These are phyloP conservation scores for Pisolithus sp. DNA, from an alignment of 768 basidiomycete species.

Conservation along the genomic window DNA sequence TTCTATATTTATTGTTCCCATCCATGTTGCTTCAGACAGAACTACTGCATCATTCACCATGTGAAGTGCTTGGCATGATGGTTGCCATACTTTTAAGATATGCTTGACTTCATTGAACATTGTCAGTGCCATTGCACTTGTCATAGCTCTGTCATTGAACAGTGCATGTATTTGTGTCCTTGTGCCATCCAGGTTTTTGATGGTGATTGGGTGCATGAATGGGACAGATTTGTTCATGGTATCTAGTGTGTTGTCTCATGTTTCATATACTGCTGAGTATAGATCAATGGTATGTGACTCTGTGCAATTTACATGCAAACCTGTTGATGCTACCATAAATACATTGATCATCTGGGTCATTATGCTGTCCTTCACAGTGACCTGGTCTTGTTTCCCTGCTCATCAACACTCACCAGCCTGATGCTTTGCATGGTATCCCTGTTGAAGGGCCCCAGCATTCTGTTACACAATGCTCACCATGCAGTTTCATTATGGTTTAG, in stretches of 20 bases:
- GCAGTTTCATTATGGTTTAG: background rate
- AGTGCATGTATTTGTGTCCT: background rate
- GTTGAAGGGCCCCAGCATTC: background rate
- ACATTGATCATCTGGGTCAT: too few relatives aligned
- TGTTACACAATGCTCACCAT: background rate
- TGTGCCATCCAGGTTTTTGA: background rate
- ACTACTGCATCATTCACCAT: slow-evolving; percentile 26
- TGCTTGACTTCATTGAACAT: background rate
- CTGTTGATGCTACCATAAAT: too few relatives aligned
- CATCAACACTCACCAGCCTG: background rate
- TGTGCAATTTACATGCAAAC: too few relatives aligned
- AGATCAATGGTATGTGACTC: background rate
- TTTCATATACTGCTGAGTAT: background rate
- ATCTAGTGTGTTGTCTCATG: background rate
- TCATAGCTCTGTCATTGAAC: background rate
- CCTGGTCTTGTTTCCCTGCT: background rate
- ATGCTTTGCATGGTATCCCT: background rate
- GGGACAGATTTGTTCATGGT: background rate
- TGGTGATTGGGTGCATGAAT: background rate
- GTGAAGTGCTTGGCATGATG: slow-evolving; percentile 8
- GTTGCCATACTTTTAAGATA: background rate
- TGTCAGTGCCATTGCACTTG: background rate
- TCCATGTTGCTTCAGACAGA: slow-evolving; percentile 6
- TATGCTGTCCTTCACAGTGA: too few relatives aligned
- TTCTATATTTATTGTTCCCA: background rate